phyloP scores from a whole-genome alignment of 176 grass and related monocot genomes.

The Ensete glaucum region DNA sequence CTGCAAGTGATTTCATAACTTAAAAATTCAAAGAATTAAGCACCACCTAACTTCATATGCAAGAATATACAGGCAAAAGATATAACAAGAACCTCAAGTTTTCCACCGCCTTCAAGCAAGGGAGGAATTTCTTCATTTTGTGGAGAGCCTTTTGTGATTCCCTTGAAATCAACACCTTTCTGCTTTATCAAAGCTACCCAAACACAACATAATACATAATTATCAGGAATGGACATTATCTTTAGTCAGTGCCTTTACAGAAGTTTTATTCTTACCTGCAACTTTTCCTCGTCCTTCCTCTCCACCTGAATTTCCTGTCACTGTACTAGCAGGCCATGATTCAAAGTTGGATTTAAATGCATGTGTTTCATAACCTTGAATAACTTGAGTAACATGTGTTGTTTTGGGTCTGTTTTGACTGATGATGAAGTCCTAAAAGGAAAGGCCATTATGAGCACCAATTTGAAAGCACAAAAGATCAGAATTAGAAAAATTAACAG shows the following conservation, averaged over 20 bases:
- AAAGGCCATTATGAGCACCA: background rate
- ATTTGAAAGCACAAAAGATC: background rate
- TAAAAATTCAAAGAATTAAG: conserved; percentile 15
- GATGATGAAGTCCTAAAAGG: conserved; percentile 61
- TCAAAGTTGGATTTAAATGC: conserved; percentile 91
- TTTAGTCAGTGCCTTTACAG: background rate
- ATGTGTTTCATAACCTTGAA: conserved; percentile 93
- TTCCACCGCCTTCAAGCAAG: conserved; percentile 86
- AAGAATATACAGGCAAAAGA: conserved; percentile 16
- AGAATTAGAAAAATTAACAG: conserved; percentile 11
- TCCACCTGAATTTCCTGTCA: conserved; percentile 36
- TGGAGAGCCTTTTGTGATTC: conserved; percentile 51
- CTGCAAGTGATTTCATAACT: conserved; percentile 33
- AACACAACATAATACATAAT: conserved; percentile 14
- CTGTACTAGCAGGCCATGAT: conserved; percentile 65
- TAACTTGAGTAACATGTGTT: conserved; percentile 65
- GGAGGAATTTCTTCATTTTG: conserved; percentile 94
- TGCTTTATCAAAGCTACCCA: conserved; percentile 83
- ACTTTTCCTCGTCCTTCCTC: conserved; percentile 95
- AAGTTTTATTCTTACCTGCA: conserved; percentile 45
- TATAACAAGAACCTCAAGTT: conserved; percentile 62
- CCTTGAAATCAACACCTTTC: conserved; percentile 84
- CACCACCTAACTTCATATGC: conserved; percentile 5
- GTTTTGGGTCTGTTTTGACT: conserved; percentile 74
- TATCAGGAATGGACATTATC: conserved; percentile 18